Base-by-base conservation (phyloP, 192 early-diverging fungal genomes). In the Coemansia reversa region DNA sequence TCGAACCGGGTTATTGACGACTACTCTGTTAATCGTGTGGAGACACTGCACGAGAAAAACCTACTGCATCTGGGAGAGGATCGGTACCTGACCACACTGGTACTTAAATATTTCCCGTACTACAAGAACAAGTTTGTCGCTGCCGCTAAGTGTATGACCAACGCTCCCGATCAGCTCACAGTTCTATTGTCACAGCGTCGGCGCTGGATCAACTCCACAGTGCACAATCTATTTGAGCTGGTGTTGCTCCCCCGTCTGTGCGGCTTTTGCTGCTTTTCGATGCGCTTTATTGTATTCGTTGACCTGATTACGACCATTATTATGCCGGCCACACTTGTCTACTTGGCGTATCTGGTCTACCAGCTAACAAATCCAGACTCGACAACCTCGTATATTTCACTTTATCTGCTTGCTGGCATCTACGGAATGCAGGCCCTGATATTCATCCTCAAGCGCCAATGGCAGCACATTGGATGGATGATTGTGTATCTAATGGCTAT, bases 151-250 rank as follows among this genome's bases (percentile, higher is more conserved):
- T 97, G 96, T 77, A 88, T 85, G 74, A 99, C 97, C 35, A 91
- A 86, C 50, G 97, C 93, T 8, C 97, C 97, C 5, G 97, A 98
- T 67, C 87, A 87, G 64, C 96, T 94, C 89, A 81, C 86, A 54
- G 89, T 99, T 30, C 76, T 99, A 53, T 75, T 99, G 25, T 99
- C 97, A 5, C 97, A 99, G 76, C 91, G 97, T 61, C 94, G 97
- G 81, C 91, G 97, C 67, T 99, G 97, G 97, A 99, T 99, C 70
- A 99, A 99, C 84, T 97, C 95, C 42, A 99, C 97, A 4, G 92
- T 99, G 7, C 97, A 99, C 85, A 99, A 99, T 72, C 83, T 98
- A 70, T 87, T 97, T 68, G 97, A 99, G 75, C 83, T 99, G 47
- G 75, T 95, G 27, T 84, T 93, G 67, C 82, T 99, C 63, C 91